These are phyloP conservation scores for Gilbertella persicaria DNA, from an alignment of 371 early-diverging fungal species.

Conservation along the genomic window DNA sequence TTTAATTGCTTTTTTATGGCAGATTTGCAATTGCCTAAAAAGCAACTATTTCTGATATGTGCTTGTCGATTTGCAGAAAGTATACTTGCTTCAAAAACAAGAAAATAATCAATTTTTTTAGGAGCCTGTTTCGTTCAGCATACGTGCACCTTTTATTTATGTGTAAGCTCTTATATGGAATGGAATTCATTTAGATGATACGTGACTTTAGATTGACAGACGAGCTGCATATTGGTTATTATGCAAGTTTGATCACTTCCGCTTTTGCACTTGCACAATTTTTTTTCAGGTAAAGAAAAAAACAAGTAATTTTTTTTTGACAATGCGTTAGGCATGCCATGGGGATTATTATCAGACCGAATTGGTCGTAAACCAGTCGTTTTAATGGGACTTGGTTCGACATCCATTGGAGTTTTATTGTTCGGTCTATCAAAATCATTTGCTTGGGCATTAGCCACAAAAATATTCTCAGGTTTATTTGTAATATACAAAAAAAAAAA, in stretches of 20 bases:
- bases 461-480: conserved; percentile 72
- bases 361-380: conserved; percentile 74
- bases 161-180: neutral
- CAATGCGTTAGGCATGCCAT: conserved; percentile 43
- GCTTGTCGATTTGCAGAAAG: conserved; percentile 45
- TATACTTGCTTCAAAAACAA: no score
- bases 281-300: conserved; percentile 40
- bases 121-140: conserved; percentile 63
- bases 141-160: conserved; percentile 60
- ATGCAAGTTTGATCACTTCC: conserved; percentile 63
- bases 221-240: conserved; percentile 60
- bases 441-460: conserved; percentile 64
- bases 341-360: conserved; percentile 71
- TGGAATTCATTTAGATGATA: conserved; percentile 48
- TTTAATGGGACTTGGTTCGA: conserved; percentile 78
- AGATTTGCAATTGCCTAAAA: conserved; percentile 48
- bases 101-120: conserved; percentile 18
- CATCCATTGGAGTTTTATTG: conserved; percentile 58
- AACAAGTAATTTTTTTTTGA: neutral
- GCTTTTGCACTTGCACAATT: conserved; percentile 68
- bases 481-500: conserved; percentile 24
- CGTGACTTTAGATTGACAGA: conserved; percentile 58
- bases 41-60: conserved; percentile 59
- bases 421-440: conserved; percentile 78
- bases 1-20: conserved; percentile 2